A percentile compares a stretch with the other conserved stretches of the same genome.
phyloP scores from a whole-genome alignment of 768 basidiomycete species.

The Termitomyces eurrhizus region DNA sequence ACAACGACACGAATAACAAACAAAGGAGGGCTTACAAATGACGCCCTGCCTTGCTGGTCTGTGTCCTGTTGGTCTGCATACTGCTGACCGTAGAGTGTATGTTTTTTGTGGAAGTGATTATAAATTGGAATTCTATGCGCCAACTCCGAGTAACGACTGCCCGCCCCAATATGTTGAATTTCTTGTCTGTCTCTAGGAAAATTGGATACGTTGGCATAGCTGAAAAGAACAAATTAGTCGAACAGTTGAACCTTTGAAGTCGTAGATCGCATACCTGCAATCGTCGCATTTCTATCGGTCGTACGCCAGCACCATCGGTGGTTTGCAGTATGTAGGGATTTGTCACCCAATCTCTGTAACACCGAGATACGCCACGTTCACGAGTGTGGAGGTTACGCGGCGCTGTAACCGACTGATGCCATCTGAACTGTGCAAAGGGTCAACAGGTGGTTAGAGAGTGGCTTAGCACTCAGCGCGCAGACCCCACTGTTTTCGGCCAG shows the following conservation, averaged over 20 bases:
- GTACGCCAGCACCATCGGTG: conserved; percentile 29
- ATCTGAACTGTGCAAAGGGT: conserved; percentile 35
- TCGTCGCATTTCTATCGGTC: conserved; percentile 31
- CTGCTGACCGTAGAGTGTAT: neutral
- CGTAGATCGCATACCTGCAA: conserved; percentile 60
- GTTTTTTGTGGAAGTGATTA: neutral
- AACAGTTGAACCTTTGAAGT: conserved; percentile 39
- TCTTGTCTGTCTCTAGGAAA: conserved; percentile 29
- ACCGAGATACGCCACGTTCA: too few relatives aligned
- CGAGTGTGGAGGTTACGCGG: conserved; percentile 48
- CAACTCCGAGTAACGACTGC: conserved; percentile 40
- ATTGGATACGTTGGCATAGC: conserved; percentile 39
- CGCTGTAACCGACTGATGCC: conserved; percentile 43
- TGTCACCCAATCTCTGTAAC: conserved; percentile 36
- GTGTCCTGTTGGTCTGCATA: neutral
- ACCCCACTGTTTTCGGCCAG: too few relatives aligned
- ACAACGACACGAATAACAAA: neutral
- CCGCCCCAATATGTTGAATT: conserved; percentile 56
- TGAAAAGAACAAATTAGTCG: conserved; percentile 43
- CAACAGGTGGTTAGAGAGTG: too few relatives aligned
- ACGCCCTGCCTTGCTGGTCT: neutral
- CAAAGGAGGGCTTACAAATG: neutral
- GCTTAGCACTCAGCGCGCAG: too few relatives aligned
- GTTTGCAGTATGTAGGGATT: conserved; percentile 40
- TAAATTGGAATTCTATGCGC: conserved; percentile 27